Conservation (phyloP, 2,329 filamentous ascomycete species). For the Curvularia eragrostidis region DNA sequence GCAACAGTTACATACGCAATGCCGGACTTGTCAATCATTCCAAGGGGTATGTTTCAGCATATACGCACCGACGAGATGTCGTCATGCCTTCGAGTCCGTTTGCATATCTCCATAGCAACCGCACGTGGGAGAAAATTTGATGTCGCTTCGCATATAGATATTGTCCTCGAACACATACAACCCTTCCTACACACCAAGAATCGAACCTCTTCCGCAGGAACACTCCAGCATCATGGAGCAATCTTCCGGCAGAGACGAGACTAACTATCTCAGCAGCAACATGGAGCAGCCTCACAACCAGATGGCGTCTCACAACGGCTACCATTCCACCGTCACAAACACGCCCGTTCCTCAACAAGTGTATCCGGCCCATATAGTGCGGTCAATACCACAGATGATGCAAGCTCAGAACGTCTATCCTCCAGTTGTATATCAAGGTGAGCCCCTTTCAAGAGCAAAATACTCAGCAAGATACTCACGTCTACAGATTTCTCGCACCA, state of each 20-base stretch:
- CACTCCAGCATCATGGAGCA: too few species aligned
- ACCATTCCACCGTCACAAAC: background rate
- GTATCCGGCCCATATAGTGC: too few species aligned
- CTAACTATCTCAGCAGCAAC: too few species aligned
- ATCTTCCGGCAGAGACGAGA: too few species aligned
- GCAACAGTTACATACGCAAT: conserved; percentile 9
- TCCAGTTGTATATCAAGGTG: background rate
- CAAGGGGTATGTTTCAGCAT: background rate
- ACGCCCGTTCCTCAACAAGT: background rate
- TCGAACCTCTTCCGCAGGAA: background rate
- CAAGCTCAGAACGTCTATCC: background rate
- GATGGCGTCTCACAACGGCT: background rate
- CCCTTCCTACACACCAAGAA: too few species aligned
- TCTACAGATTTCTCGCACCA: conserved; percentile 2
- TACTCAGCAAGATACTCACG: conserved; percentile 4
- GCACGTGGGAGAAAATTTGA: conserved; percentile 5
- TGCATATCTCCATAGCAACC: conserved; percentile 20
- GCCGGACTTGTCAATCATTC: conserved; percentile 3
- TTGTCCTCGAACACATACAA: conserved; percentile 7
- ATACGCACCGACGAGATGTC: background rate
- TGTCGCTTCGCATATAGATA: conserved; percentile 8
- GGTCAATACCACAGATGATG: background rate
- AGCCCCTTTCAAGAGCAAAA: background rate
- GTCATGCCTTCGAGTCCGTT: conserved; percentile 1
- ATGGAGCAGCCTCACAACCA: background rate